These are phyloP conservation scores for Colletotrichum sp. DNA, from an alignment of 2,329 filamentous ascomycete species.

Conservation along the genomic window DNA sequence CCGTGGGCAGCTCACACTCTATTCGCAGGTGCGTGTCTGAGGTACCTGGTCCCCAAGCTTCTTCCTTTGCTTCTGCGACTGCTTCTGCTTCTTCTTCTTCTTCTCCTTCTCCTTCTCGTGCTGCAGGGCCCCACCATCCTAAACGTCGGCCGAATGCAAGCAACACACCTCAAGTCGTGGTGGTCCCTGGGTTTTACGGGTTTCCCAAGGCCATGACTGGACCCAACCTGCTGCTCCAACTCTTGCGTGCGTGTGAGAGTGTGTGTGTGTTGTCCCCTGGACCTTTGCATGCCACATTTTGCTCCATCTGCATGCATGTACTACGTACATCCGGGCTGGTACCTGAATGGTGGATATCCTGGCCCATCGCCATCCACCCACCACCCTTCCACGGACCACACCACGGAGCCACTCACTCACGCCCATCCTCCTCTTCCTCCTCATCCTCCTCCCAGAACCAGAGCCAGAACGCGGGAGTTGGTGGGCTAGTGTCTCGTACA, in stretches of 20 bases:
- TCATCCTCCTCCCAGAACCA: background rate
- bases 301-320: constrained; percentile 1
- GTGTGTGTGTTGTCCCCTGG: background rate
- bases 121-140: background rate
- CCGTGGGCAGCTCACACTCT: background rate
- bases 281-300: background rate
- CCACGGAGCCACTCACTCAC: background rate
- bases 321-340: background rate
- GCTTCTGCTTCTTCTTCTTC: background rate
- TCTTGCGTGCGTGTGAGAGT: background rate
- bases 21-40: background rate
- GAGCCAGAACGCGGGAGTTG: background rate
- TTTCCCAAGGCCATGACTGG: background rate
- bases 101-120: background rate
- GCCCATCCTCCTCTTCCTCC: background rate
- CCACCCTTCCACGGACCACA: background rate
- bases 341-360: constrained; percentile 19
- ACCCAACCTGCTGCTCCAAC: background rate
- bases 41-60: background rate
- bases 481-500: background rate
- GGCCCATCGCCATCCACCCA: background rate
- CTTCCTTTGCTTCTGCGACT: background rate
- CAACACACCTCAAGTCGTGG: background rate
- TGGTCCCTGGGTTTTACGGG: background rate
- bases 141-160: constrained; percentile 15